Evolutionary conservation across 345 rosid species (phyloP), one percentile per base, ranked within the genome.

Genomic region (Rubroshorea leprosula): DNA sequence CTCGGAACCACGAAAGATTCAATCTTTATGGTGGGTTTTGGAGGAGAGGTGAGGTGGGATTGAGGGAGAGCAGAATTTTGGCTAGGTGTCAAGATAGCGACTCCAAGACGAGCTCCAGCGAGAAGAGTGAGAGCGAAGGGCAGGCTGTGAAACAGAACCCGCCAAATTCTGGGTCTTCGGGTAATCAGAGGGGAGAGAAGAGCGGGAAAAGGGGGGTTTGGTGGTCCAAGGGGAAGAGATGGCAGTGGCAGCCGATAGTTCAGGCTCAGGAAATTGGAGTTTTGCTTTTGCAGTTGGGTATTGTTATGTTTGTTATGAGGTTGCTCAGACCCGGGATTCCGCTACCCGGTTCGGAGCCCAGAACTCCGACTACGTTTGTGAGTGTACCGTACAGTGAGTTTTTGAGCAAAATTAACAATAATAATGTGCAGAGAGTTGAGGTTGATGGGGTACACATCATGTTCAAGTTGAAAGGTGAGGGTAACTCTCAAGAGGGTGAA

Each of bases 371-470:
- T 3, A 76, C 77, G 16, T 74, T 80, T 23, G 55, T 85, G 21
- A 78, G 80, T 44, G 97, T 93, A 1, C 97, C 99, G 6, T 93
- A 89, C 58, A 89, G 97, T 52, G 96, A 85, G 4, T 93, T 93
- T 50, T 77, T 93, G 66, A 77, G 83, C 63, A 90, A 81, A 69
- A 84, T 89, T 49, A 83, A 55, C 19, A 55, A 60, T 46, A 78
- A 89, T 57, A 79, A 78, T 65, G 95, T 93, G 75, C 77, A 77
- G 67, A 89, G 87, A 61, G 99, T 85, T 53, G 97, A 87, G 68
- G 91, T 89, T 0, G 94, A 89, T 72, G 97, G 96, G 0, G 90
- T 87, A 27, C 87, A 82, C 54, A 66, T 90, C 62, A 79, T 79
- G 85, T 93, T 89, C 60, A 93, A 93, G 72, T 55, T 93, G 66